A percentile compares a stretch with the other conserved stretches of the same genome.
Evolutionary conservation across 257 asterid species (phyloP).

Genomic region (Cynanchum wilfordii): DNA sequence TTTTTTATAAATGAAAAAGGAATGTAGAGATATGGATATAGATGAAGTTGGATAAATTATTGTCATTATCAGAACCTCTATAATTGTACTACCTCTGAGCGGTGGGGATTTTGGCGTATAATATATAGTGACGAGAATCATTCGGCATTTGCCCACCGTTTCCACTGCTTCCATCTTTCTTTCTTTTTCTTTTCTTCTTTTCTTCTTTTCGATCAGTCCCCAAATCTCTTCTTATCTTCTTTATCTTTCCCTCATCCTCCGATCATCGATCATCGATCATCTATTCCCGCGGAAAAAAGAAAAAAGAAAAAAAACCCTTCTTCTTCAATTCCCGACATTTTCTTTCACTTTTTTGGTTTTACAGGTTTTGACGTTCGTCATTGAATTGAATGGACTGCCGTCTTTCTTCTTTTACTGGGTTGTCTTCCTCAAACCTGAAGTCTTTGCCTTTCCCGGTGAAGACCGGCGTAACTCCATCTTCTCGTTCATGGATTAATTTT

Average conservation of each 20-base stretch:
- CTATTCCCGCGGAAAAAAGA: too few relatives aligned
- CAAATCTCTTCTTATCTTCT: conserved; percentile 15
- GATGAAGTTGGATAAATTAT: too few relatives aligned
- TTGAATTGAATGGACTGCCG: conserved; percentile 61
- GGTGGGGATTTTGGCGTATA: too few relatives aligned
- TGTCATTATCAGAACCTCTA: too few relatives aligned
- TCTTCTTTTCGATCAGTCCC: not conserved
- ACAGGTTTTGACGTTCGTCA: not conserved
- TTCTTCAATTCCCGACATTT: not conserved
- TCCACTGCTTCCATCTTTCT: not conserved
- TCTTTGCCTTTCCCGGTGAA: conserved; percentile 16
- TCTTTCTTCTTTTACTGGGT: conserved; percentile 32
- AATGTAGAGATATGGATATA: too few relatives aligned
- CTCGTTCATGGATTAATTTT: not conserved
- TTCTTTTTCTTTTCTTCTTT: not conserved
- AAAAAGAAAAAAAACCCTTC: not conserved
- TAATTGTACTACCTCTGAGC: too few relatives aligned
- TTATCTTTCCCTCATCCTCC: not conserved
- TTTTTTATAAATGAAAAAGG: too few relatives aligned
- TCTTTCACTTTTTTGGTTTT: not conserved
- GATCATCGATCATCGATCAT: not conserved
- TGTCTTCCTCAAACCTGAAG: conserved; percentile 20
- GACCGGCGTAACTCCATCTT: not conserved
- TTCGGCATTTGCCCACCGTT: conserved; percentile 6
- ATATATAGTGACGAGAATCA: too few relatives aligned